phyloP scores from a whole-genome alignment of 257 asterid species.

The Solanum chilense region DNA sequence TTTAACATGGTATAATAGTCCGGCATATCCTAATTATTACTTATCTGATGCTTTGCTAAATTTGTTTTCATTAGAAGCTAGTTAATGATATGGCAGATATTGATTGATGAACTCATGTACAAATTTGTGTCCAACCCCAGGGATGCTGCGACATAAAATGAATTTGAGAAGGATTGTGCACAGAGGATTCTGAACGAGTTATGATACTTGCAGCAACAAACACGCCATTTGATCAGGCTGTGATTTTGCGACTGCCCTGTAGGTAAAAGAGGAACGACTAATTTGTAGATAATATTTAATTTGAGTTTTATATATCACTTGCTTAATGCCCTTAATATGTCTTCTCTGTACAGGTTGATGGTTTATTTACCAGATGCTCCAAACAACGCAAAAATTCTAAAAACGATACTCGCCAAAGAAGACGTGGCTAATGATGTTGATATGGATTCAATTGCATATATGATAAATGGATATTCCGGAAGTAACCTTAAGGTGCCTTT shows the following conservation, averaged over 20 bases:
- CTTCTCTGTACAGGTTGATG: slow-evolving; percentile 52
- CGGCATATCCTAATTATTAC: not conserved
- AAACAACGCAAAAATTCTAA: slow-evolving; percentile 70
- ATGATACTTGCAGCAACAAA: slow-evolving; percentile 93
- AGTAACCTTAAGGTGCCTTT: slow-evolving; percentile 76
- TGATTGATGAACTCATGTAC: not conserved
- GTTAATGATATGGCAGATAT: not conserved
- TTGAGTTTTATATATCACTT: not conserved
- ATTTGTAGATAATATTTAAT: not conserved
- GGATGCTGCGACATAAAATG: slow-evolving; percentile 70
- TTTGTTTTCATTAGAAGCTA: not conserved
- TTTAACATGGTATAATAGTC: too few relatives aligned
- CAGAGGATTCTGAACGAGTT: slow-evolving; percentile 81
- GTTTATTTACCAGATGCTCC: slow-evolving; percentile 88
- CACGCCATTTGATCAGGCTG: slow-evolving; percentile 64
- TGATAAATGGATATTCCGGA: slow-evolving; percentile 90
- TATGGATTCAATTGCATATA: slow-evolving; percentile 59
- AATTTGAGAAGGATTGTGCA: slow-evolving; percentile 72
- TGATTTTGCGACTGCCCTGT: too few relatives aligned
- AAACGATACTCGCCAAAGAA: slow-evolving; percentile 72
- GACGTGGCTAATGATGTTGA: slow-evolving; percentile 71
- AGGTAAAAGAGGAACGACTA: not conserved
- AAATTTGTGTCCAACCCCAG: slow-evolving; percentile 9
- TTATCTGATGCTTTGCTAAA: not conserved
- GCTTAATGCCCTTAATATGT: too few relatives aligned